A percentile compares a stretch with the other conserved stretches of the same genome.
Conservation (phyloP, 2,329 filamentous ascomycete genomes). For the Domatiomyces catenatus region DNA sequence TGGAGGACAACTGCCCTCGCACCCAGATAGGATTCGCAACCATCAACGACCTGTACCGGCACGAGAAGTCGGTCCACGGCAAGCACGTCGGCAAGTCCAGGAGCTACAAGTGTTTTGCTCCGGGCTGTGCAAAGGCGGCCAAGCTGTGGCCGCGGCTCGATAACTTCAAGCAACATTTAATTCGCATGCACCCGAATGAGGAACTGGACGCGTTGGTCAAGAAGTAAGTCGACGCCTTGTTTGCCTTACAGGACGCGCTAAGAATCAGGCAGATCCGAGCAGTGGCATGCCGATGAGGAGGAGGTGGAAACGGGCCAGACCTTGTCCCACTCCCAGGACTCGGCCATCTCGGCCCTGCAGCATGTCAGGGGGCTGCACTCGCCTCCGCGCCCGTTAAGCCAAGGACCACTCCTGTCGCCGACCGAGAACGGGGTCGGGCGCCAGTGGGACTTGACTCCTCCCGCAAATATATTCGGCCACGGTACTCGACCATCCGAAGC, state of each 20-base stretch:
- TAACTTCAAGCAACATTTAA: constrained; percentile 69
- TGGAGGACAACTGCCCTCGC: constrained; percentile 40
- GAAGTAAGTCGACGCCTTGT: background rate
- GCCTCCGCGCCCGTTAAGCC: background rate
- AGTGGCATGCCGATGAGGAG: constrained; percentile 1
- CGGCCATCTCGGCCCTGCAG: background rate
- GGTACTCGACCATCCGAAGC: background rate
- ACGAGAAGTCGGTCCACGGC: constrained; percentile 56
- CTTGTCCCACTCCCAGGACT: background rate
- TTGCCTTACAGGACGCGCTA: background rate
- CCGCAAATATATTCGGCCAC: background rate
- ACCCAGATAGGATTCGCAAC: constrained; percentile 55
- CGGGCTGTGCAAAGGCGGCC: constrained; percentile 39
- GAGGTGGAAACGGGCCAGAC: background rate
- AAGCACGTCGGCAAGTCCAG: background rate
- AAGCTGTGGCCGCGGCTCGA: constrained; percentile 69
- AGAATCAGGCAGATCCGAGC: constrained; percentile 1
- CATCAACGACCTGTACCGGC: constrained; percentile 62
- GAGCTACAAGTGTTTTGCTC: constrained; percentile 38
- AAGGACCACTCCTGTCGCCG: background rate
- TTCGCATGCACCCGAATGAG: constrained; percentile 42
- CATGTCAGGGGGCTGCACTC: background rate
- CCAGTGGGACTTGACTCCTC: background rate
- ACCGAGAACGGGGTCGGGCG: background rate
- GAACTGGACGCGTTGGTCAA: constrained; percentile 1